These are phyloP conservation scores for Xylariaceae sp. DNA, from an alignment of 2,329 filamentous ascomycete species.

Conservation along the genomic window DNA sequence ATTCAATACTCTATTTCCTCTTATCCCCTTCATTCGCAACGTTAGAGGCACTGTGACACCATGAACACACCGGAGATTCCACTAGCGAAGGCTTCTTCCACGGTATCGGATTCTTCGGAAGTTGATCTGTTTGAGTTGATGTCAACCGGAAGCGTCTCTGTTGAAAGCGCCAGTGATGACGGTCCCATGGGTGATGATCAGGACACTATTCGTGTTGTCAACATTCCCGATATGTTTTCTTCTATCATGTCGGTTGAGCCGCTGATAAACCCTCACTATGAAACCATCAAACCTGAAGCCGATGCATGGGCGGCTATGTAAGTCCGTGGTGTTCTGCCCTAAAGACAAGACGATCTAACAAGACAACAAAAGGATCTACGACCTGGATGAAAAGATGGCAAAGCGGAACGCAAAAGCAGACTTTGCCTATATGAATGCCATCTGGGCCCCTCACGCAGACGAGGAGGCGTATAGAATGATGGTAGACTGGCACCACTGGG, in stretches of 20 bases:
- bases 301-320: no score
- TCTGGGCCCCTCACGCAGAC: no score
- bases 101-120: neutral
- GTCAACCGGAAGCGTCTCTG: neutral
- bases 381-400: no score
- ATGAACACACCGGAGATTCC: conserved; percentile 3
- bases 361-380: no score
- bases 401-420: no score
- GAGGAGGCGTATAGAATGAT: no score
- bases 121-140: conserved; percentile 1
- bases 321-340: no score
- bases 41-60: conserved; percentile 1
- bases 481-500: no score
- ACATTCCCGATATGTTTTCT: conserved; percentile 28
- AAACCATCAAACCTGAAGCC: no score
- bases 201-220: neutral
- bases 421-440: no score
- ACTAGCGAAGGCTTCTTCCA: neutral
- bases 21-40: neutral
- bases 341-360: no score
- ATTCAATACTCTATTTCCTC: neutral
- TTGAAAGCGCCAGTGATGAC: neutral
- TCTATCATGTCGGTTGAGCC: conserved; percentile 26
- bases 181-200: conserved; percentile 1
- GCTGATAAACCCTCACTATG: no score